These are phyloP conservation scores for Cercospora sp. DNA, from an alignment of 2,329 filamentous ascomycete species.

Conservation along the genomic window DNA sequence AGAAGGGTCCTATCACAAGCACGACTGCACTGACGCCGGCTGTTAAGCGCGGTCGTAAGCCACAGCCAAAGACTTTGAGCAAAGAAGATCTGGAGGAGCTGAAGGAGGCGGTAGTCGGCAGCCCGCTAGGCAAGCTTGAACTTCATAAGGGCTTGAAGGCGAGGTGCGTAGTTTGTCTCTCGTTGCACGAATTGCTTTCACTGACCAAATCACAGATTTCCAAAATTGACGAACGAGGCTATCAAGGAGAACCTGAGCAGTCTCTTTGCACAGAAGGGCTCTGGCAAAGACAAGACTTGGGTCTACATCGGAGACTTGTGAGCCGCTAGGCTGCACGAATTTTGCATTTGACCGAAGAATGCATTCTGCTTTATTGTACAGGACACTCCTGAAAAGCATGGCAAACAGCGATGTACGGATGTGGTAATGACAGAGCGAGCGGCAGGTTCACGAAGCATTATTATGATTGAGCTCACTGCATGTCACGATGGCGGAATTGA, in stretches of 20 bases:
- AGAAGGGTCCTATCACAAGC: constrained; percentile 39
- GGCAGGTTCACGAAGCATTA: not conserved
- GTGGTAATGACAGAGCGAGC: not conserved
- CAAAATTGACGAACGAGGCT: constrained; percentile 66
- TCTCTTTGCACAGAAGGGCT: constrained; percentile 63
- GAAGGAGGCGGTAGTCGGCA: constrained; percentile 68
- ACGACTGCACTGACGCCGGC: constrained; percentile 32
- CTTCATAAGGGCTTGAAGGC: constrained; percentile 74
- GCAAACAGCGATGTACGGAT: not conserved
- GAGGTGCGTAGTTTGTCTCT: constrained; percentile 46
- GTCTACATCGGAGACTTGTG: constrained; percentile 36
- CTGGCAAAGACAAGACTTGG: constrained; percentile 67
- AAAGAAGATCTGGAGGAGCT: constrained; percentile 65
- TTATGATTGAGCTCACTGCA: not conserved
- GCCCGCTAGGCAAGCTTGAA: constrained; percentile 71
- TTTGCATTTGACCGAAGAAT: not conserved
- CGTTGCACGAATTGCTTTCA: not conserved
- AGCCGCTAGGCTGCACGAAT: not conserved
- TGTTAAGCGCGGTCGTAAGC: constrained; percentile 38
- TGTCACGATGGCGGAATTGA: not conserved
- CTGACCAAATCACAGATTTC: constrained; percentile 54
- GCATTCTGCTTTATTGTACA: not conserved
- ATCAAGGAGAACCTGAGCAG: constrained; percentile 69
- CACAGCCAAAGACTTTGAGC: constrained; percentile 52
- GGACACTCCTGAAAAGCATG: not conserved